Evolutionary conservation across 495 filamentous ascomycete genomes (phyloP).

Genomic region (Arthonia radiata): DNA sequence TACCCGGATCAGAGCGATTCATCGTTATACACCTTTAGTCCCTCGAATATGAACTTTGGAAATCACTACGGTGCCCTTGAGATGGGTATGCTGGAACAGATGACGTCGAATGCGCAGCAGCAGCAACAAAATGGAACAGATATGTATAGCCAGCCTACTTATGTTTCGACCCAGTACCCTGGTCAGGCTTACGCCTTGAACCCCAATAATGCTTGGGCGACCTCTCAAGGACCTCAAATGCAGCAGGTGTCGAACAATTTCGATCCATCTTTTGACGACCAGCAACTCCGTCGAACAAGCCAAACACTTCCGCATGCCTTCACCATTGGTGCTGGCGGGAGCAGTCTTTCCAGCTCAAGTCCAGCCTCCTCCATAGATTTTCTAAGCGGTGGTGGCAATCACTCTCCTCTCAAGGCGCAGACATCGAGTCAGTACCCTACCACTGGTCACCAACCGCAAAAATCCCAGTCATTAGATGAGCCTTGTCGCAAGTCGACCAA

Average conservation of each 20-base stretch:
- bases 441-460: constrained; percentile 10
- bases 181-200: no score
- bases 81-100: constrained; percentile 82
- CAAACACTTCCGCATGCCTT: constrained; percentile 36
- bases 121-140: constrained; percentile 16
- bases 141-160: neutral
- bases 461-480: neutral
- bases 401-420: constrained; percentile 12
- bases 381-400: constrained; percentile 10
- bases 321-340: constrained; percentile 42
- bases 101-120: constrained; percentile 66
- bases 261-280: no score
- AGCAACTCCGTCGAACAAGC: constrained; percentile 19
- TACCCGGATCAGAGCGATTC: constrained; percentile 84
- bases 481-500: constrained; percentile 10
- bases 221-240: no score
- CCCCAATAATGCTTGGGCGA: no score
- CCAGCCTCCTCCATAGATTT: constrained; percentile 15
- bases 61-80: constrained; percentile 86
- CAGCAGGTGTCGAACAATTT: no score
- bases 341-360: constrained; percentile 35
- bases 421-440: constrained; percentile 18
- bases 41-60: constrained; percentile 81
- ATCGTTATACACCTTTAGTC: constrained; percentile 75
- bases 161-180: no score